These are phyloP conservation scores for Phytophthora ramorum DNA, from an alignment of 352 stramenopile species.

Conservation along the genomic window DNA sequence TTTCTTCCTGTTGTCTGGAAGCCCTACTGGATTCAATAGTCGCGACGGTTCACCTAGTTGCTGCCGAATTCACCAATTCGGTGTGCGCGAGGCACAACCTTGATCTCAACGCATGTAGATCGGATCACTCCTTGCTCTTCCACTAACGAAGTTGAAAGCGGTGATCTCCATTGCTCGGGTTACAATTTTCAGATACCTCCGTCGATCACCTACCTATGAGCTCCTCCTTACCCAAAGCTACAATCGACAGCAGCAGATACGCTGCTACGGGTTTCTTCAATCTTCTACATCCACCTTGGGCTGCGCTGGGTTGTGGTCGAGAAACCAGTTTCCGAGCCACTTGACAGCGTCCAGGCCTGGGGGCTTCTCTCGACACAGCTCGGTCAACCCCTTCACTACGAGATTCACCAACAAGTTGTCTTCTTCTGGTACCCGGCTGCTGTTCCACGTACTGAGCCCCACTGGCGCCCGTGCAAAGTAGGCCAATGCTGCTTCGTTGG, in stretches of 20 bases:
- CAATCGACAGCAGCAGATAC: not conserved
- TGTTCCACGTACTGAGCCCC: constrained; percentile 60
- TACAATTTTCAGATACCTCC: not conserved
- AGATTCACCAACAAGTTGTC: constrained; percentile 66
- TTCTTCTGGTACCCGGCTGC: constrained; percentile 35
- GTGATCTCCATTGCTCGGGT: not conserved
- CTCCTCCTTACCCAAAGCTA: not conserved
- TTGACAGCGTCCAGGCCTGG: constrained; percentile 74
- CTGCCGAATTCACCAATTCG: not conserved
- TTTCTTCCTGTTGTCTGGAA: not conserved
- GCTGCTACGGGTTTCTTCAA: not conserved
- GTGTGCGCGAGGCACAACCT: not conserved
- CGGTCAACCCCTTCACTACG: constrained; percentile 72
- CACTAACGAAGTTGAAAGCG: not conserved
- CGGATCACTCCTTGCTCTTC: not conserved
- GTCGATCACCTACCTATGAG: not conserved
- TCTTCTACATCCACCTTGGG: constrained; percentile 67
- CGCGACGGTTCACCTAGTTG: constrained; percentile 37
- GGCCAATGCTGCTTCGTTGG: constrained; percentile 54
- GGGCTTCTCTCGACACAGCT: constrained; percentile 86
- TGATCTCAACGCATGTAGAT: not conserved
- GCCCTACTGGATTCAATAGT: constrained; percentile 14
- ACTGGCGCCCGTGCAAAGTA: constrained; percentile 69
- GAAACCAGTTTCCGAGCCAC: constrained; percentile 87
- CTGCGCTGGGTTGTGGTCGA: constrained; percentile 89